These are phyloP conservation scores for Stromatinia cepivora DNA, from an alignment of 2,329 filamentous ascomycete genomes.

Conservation along the genomic window DNA sequence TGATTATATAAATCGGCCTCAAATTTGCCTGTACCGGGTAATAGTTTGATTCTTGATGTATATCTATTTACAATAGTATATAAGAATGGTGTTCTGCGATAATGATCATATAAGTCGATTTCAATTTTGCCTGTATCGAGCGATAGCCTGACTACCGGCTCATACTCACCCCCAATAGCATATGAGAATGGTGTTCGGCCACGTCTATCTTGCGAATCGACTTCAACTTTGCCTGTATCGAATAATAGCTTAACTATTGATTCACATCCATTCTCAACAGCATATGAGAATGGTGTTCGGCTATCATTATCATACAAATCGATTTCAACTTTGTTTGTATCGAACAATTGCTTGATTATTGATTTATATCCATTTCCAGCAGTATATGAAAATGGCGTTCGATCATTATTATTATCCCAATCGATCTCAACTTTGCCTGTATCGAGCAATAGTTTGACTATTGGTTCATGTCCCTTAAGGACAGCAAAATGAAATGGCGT, in stretches of 20 bases:
- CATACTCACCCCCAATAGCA: neutral
- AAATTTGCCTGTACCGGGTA: neutral
- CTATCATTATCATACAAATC: neutral
- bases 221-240: neutral
- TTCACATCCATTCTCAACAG: neutral
- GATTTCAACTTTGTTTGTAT: neutral
- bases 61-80: neutral
- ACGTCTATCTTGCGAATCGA: neutral
- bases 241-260: neutral
- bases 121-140: neutral
- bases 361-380: fast-evolving
- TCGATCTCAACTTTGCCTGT: neutral
- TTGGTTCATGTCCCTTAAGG: fast-evolving
- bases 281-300: neutral
- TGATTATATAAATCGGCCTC: neutral
- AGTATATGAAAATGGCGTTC: neutral
- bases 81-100: neutral
- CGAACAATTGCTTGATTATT: neutral
- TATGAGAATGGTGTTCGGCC: neutral
- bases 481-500: neutral
- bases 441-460: neutral
- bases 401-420: neutral
- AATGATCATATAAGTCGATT: neutral
- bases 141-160: neutral
- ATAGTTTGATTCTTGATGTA: neutral